Conservation (phyloP, 1,284 basidiomycete species). For the Rhizopogon hawkerae region DNA sequence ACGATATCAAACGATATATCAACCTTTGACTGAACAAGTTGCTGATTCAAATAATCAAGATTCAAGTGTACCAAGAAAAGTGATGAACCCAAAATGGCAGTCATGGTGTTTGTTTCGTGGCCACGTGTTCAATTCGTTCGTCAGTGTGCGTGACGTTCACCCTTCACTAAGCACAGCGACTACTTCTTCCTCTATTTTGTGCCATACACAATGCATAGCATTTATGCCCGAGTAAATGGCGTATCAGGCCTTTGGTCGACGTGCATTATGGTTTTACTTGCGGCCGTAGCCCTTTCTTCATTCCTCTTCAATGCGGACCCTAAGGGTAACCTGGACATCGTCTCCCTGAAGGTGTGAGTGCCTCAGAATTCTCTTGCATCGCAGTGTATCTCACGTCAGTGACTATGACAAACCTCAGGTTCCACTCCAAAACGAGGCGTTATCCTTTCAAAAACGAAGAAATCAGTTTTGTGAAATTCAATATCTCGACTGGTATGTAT, state of each 20-base stretch:
- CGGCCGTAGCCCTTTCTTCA: constrained; percentile 62
- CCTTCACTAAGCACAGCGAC: neutral
- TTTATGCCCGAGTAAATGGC: constrained; percentile 65
- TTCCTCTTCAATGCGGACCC: constrained; percentile 56
- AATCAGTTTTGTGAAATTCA: constrained; percentile 69
- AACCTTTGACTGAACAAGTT: no score
- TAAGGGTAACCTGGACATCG: constrained; percentile 48
- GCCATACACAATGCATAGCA: constrained; percentile 48
- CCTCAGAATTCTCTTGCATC: neutral
- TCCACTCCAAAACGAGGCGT: constrained; percentile 46
- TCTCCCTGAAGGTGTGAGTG: constrained; percentile 63
- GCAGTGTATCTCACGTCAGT: constrained; percentile 6
- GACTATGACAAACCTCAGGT: constrained; percentile 29
- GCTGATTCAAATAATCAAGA: no score
- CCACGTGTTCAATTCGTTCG: neutral
- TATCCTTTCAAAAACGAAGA: constrained; percentile 57
- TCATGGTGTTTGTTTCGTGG: neutral
- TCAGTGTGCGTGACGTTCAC: neutral
- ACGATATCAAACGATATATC: no score
- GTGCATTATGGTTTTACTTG: constrained; percentile 72
- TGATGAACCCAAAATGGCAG: constrained; percentile 1
- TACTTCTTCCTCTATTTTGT: no score
- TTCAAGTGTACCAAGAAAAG: no score
- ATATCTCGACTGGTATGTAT: constrained; percentile 63
- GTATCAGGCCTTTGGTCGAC: constrained; percentile 67